Evolutionary conservation across 495 filamentous ascomycete species (phyloP), one percentile per base, ranked within the genome.

Genomic region (Podospora conica): DNA sequence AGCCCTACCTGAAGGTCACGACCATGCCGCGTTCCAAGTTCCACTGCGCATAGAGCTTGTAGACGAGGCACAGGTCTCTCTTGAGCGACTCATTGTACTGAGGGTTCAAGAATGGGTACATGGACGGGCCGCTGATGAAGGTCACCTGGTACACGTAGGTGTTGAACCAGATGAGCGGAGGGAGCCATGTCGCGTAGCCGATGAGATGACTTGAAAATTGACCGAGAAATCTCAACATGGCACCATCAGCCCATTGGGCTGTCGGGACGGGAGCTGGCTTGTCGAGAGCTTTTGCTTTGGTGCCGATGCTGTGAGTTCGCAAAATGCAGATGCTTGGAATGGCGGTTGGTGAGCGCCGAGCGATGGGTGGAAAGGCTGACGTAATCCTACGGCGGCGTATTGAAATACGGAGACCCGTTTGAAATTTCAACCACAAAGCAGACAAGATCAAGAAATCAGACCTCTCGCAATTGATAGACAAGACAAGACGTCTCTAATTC

Each of bases 61-160:
- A 81, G 21, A 81, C 80, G 65, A 83, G 70, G 69, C 81, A 82
- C 76, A 84, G n/a, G 60, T 86, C 84, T 66, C 82, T 72, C 24
- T 81, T 80, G 23, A 85, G 79, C 57, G 80, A 84, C 67, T 83
- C 75, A 53, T 87, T 81, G 72, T 78, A 88, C 58, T 87, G 81
- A 53, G 86, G 79, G 67, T 92, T 92, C 11, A 94, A 71, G 74
- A 85, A 89, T 0, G 91, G 91, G 62, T 88, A 91, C 91, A 94
- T 94, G 18, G 86, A 90, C 22, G 85, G 79, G 3, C 91, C 91
- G 27, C 76, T 79, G 68, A 92, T 86, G 77, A 81, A 81, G 69
- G 86, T 86, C 27, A 89, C 67, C 66, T 88, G 81, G 58, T 83
- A 80, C 60, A 91, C 79, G 69, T 89, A 80, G 57, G 82, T 79